Evolutionary conservation across 805 yeast species (phyloP), one percentile per base, ranked within the genome.

Genomic region (Ogataea polymorpha): DNA sequence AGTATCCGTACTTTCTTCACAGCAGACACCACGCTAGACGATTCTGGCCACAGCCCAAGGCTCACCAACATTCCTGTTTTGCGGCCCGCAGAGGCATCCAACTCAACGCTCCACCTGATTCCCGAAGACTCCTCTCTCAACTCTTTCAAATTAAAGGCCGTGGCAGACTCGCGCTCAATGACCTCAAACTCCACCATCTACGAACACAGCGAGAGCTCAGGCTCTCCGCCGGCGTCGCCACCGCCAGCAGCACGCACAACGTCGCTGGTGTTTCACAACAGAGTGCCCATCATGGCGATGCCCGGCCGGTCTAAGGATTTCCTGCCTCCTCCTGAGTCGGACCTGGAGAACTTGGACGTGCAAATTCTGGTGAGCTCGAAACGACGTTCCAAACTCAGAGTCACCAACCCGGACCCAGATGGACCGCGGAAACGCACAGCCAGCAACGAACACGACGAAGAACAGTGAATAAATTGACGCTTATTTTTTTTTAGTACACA

Each of bases 321-420:
- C 32, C 39, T 39, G 30, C 44, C 55, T 35, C 30, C 57, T 49
- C 50, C 29, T 18, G 71, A 67, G 26, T 68, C 70, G 15, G 62
- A 71, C 11, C 71, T 76, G 40, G 70, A 69, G 14, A 66, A 68
- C 23, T 55, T 80, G 49, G 89, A 83, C 48, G 90, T 81, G 2
- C 90, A 83, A 58, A 83, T 83, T 7, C 61, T 83, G 45, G 88
- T 83, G 6, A 75, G 84, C 45, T 77, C 85, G 12, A 77, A 75
- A 54, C 65, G 88, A 49, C 65, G 86, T 43, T 71, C 82, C 1
- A 71, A 72, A 39, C 63, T 83, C 32, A 59, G 83, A 25, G 77
- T 83, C 26, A 70, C 77, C 34, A 83, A 83, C 53, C 90, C 90
- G 0, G 47, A 46, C 39, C 89, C 89, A 0, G 44, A 34, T 16